phyloP scores from a whole-genome alignment of 768 basidiomycete genomes.

The Russula virescens region DNA sequence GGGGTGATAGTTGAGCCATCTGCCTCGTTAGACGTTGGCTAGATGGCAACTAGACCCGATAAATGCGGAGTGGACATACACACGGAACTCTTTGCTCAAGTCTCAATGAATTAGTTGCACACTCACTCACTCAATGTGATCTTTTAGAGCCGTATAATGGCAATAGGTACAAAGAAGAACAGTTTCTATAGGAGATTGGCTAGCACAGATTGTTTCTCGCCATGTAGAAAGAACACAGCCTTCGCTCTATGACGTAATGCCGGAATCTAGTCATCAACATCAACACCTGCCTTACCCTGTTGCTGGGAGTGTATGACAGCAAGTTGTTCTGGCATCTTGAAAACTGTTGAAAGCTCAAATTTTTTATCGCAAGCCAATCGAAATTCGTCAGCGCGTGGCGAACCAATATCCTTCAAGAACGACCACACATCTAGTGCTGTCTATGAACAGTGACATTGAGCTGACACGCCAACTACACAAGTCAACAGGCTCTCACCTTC shows the following conservation, averaged over 20 bases:
- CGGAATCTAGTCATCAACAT: slow-evolving; percentile 11
- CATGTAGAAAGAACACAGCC: not conserved
- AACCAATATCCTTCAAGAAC: slow-evolving; percentile 47
- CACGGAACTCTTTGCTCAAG: not conserved
- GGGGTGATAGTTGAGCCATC: too few species aligned
- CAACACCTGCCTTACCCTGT: too few species aligned
- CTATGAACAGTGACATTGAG: slow-evolving; percentile 33
- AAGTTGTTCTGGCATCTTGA: slow-evolving; percentile 53
- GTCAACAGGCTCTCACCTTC: slow-evolving; percentile 35
- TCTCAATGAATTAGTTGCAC: not conserved
- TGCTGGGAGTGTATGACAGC: slow-evolving; percentile 31
- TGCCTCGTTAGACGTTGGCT: not conserved
- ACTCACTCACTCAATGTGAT: not conserved
- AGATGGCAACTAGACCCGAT: not conserved
- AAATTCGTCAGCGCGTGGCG: slow-evolving; percentile 57
- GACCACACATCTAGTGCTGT: slow-evolving; percentile 43
- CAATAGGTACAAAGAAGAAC: not conserved
- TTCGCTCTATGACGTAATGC: not conserved
- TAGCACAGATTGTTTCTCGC: not conserved
- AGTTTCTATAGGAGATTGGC: not conserved
- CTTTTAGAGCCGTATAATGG: not conserved
- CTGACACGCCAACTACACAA: not conserved
- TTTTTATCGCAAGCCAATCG: slow-evolving; percentile 43
- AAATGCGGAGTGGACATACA: not conserved
- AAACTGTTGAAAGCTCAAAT: slow-evolving; percentile 61